A percentile compares a stretch with the other conserved stretches of the same genome.
Evolutionary conservation across 441 rosid species (phyloP).

Genomic region (Viola pubescens): DNA sequence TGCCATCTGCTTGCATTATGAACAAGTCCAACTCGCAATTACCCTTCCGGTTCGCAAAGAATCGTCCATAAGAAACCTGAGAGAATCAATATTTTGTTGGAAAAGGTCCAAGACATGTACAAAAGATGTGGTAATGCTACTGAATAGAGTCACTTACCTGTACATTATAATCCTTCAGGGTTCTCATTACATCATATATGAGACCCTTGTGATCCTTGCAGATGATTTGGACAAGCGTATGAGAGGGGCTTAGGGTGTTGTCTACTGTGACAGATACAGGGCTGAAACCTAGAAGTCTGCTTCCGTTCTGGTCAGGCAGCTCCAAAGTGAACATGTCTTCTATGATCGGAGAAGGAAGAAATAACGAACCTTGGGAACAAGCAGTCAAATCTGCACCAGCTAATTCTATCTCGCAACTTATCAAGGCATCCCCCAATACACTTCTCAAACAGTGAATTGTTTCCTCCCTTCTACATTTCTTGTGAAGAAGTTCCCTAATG

Average conservation of each 20-base stretch:
- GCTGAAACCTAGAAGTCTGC: conserved; percentile 29
- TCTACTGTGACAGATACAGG: conserved; percentile 39
- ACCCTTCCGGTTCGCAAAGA: conserved; percentile 32
- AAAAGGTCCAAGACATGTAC: background rate
- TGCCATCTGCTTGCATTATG: conserved; percentile 53
- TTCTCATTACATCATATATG: conserved; percentile 55
- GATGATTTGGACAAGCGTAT: conserved; percentile 44
- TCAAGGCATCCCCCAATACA: conserved; percentile 40
- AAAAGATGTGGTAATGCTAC: background rate
- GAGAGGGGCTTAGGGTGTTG: conserved; percentile 48
- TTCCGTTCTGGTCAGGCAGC: conserved; percentile 20
- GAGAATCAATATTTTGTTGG: background rate
- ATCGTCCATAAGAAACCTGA: conserved; percentile 57
- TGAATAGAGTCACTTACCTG: conserved; percentile 30
- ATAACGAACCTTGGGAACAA: conserved; percentile 48
- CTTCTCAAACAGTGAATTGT: conserved; percentile 29
- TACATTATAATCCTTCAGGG: conserved; percentile 58
- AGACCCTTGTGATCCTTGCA: conserved; percentile 74
- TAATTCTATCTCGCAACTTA: conserved; percentile 57
- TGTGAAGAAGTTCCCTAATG: conserved; percentile 48
- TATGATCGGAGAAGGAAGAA: conserved; percentile 45
- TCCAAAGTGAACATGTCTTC: conserved; percentile 47
- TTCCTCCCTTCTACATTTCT: conserved; percentile 36
- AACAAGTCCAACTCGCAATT: conserved; percentile 54
- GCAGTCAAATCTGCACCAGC: conserved; percentile 44